Conservation (phyloP, 116 monocot genomes). For the Trichopus zeylanicus region DNA sequence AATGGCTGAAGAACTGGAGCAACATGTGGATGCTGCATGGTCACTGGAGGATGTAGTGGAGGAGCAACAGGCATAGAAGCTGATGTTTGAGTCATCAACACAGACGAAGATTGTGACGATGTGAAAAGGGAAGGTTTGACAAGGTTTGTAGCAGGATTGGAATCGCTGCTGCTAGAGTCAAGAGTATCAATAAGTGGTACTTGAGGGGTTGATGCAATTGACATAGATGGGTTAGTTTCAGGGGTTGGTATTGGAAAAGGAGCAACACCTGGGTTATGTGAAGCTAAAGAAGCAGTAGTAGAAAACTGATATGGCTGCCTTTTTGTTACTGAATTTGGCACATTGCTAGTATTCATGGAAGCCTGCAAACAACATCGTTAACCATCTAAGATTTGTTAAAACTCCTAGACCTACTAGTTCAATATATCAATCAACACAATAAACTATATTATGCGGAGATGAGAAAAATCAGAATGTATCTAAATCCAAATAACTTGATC, state of each 20-base stretch:
- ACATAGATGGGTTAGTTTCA: constrained; percentile 22
- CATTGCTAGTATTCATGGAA: constrained; percentile 44
- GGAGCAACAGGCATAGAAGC: constrained; percentile 46
- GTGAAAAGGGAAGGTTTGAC: constrained; percentile 79
- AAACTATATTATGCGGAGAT: too few relatives aligned
- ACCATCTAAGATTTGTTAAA: not conserved
- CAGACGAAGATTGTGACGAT: constrained; percentile 33
- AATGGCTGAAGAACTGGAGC: constrained; percentile 84
- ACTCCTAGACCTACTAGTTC: too few relatives aligned
- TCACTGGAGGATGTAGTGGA: constrained; percentile 60
- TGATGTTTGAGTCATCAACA: constrained; percentile 39
- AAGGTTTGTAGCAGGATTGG: constrained; percentile 24
- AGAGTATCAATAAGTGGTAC: constrained; percentile 24
- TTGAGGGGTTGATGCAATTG: constrained; percentile 29
- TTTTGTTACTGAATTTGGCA: constrained; percentile 10
- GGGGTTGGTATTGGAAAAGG: constrained; percentile 19
- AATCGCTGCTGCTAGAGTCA: constrained; percentile 15
- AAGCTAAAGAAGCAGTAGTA: constrained; percentile 21
- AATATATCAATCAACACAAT: too few relatives aligned
- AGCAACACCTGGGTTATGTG: constrained; percentile 25
- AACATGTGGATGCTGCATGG: constrained; percentile 64
- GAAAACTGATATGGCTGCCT: constrained; percentile 27
- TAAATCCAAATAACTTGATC: too few relatives aligned
- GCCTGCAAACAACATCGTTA: constrained; percentile 32
- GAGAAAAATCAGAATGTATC: too few relatives aligned